These are phyloP conservation scores for Pichia sp. DNA, from an alignment of 1,139 yeast species.

Conservation along the genomic window DNA sequence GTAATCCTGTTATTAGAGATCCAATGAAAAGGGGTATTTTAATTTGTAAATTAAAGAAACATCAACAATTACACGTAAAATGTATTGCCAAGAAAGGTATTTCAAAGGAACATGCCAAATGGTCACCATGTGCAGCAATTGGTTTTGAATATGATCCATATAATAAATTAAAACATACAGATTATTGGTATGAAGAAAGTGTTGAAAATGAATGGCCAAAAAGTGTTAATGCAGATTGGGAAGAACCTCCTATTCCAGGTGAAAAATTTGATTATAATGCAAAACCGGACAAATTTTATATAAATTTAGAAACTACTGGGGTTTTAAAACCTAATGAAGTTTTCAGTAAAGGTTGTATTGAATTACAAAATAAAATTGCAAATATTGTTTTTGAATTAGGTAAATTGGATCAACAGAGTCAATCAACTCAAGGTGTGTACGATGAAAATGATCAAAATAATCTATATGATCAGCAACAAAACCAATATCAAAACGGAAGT, in stretches of 20 bases:
- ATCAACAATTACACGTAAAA: constrained; percentile 81
- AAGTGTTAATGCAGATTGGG: constrained; percentile 86
- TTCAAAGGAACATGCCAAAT: constrained; percentile 96
- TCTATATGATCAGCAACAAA: neutral
- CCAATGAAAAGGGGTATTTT: constrained; percentile 74
- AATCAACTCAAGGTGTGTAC: constrained; percentile 30
- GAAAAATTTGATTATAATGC: constrained; percentile 85
- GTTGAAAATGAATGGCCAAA: constrained; percentile 91
- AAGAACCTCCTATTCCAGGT: constrained; percentile 87
- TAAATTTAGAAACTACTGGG: constrained; percentile 91
- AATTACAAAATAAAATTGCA: constrained; percentile 85
- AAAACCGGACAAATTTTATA: constrained; percentile 70
- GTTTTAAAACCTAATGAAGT: constrained; percentile 85
- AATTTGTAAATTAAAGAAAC: constrained; percentile 84
- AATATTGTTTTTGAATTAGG: constrained; percentile 79
- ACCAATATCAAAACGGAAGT: neutral
- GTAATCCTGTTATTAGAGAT: constrained; percentile 81
- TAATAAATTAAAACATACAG: constrained; percentile 94
- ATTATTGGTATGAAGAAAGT: constrained; percentile 91
- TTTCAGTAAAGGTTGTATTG: constrained; percentile 72
- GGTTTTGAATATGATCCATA: constrained; percentile 99
- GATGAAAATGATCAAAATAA: neutral
- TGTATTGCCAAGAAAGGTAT: constrained; percentile 98
- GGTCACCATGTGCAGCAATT: constrained; percentile 97
- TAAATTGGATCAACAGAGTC: constrained; percentile 36